Percentiles rank a stretch among this genome's conserved stretches.
These are phyloP conservation scores for Venturia pyrina DNA, from an alignment of 2,329 filamentous ascomycete genomes.

Conservation along the genomic window DNA sequence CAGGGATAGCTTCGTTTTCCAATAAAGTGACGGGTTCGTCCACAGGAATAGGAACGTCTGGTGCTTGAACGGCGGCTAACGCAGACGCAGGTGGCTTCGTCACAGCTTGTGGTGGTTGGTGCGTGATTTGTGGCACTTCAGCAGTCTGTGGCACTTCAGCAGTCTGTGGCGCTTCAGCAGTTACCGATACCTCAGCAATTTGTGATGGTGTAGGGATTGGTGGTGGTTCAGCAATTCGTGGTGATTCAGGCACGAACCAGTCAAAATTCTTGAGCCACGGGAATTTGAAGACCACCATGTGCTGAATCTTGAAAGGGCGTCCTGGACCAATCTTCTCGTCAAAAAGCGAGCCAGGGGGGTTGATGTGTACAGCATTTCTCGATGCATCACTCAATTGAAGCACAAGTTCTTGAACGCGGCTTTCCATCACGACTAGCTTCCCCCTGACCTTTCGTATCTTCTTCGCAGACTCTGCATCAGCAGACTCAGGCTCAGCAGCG, in stretches of 20 bases:
- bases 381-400: conserved; percentile 22
- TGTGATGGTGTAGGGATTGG: neutral
- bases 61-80: neutral
- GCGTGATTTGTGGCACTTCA: neutral
- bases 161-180: neutral
- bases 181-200: neutral
- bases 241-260: conserved; percentile 23
- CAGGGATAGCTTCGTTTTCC: neutral
- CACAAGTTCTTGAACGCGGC: conserved; percentile 20
- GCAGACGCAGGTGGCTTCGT: neutral
- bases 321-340: conserved; percentile 21
- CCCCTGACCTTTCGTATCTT: neutral
- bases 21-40: neutral
- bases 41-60: neutral
- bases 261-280: conserved; percentile 22
- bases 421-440: conserved; percentile 10
- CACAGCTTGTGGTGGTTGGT: neutral
- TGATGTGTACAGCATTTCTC: conserved; percentile 32
- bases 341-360: conserved; percentile 33
- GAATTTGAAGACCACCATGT: conserved; percentile 34
- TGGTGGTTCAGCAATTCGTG: neutral
- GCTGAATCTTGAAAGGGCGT: conserved; percentile 20
- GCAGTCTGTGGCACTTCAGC: neutral
- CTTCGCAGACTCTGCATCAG: neutral
- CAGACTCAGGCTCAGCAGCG: too few species aligned